These are phyloP conservation scores for Penicillium sp. DNA, from an alignment of 2,329 filamentous ascomycete genomes.

Conservation along the genomic window DNA sequence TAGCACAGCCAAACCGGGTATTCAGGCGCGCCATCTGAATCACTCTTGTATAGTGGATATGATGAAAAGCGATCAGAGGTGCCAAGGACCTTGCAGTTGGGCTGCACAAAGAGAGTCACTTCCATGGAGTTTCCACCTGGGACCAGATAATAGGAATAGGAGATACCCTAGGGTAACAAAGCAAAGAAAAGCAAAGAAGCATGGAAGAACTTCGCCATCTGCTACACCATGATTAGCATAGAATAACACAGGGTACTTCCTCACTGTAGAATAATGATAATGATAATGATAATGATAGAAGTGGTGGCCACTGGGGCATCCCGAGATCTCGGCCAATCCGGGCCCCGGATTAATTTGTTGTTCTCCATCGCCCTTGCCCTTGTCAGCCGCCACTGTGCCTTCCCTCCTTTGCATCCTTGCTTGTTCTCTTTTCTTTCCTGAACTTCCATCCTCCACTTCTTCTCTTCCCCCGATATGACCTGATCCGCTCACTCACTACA, in stretches of 20 bases:
- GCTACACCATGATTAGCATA: no score
- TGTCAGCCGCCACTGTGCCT: constrained; percentile 33
- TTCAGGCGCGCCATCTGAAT: background rate
- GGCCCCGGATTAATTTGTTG: constrained; percentile 29
- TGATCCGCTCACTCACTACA: constrained; percentile 15
- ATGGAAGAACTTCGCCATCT: no score
- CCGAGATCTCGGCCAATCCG: background rate
- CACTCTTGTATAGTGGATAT: background rate
- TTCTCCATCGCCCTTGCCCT: constrained; percentile 34
- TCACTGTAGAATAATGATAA: no score
- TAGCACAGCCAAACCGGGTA: background rate
- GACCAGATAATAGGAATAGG: no score
- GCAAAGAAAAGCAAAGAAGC: no score
- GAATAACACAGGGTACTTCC: no score
- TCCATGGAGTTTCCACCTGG: constrained; percentile 21
- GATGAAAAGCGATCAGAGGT: background rate
- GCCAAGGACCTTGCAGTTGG: background rate
- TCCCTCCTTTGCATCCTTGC: constrained; percentile 21
- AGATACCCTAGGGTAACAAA: no score
- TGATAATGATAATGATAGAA: no score
- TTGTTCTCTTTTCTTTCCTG: background rate
- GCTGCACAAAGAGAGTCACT: constrained; percentile 1
- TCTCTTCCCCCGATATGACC: constrained; percentile 21
- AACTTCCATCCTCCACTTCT: background rate
- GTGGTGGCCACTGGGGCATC: no score